Evolutionary conservation across 345 rosid species (phyloP), one percentile per base, ranked within the genome.

Genomic region (Hibiscus tridactylites): DNA sequence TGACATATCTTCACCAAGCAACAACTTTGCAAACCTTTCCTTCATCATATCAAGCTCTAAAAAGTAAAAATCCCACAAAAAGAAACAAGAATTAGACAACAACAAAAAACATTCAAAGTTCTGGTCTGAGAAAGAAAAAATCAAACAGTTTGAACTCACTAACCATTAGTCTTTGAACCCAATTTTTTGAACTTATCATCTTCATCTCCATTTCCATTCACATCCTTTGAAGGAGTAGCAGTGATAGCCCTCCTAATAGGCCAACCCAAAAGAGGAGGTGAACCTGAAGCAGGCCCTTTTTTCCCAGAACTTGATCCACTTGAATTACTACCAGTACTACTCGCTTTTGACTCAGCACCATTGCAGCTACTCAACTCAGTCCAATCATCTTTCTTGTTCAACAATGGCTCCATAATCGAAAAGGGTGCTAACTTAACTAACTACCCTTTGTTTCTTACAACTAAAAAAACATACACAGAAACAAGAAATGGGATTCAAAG

Each of bases 1-100:
- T 65, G 98, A 95, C 98, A 95, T 92, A 75, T 95, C 99, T 73
- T 95, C 99, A 6, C 99, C 99, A 67, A 95, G 99, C 75, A 95
- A 73, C 83, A 95, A 76, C 73, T 95, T 95, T 13, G 97, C 85
- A 81, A 90, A 92, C 71, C 94, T 90, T 85, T 95, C 99, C 85
- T 88, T 95, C 97, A 95, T 95, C 97, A 88, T 83, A 26, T 95
- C 91, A 66, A 81, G 77, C 74, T 89, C 99, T 95, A 53, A 58
- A 61, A 72, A 21, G 98, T 95, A 53, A 58, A 76, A 52, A 37
- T 42, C 19, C 68, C 5, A 21, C 19, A 59, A 50, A 17, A 60
- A 26, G 3, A 21, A 26, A 49, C 68, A 50, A 19, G 35, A 53
- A 70, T 60, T 12, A 53, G 19, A 71, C 17, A 57, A 16, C 2